These are phyloP conservation scores for Cladophialophora immunda DNA, from an alignment of 2,329 filamentous ascomycete genomes.

Conservation along the genomic window DNA sequence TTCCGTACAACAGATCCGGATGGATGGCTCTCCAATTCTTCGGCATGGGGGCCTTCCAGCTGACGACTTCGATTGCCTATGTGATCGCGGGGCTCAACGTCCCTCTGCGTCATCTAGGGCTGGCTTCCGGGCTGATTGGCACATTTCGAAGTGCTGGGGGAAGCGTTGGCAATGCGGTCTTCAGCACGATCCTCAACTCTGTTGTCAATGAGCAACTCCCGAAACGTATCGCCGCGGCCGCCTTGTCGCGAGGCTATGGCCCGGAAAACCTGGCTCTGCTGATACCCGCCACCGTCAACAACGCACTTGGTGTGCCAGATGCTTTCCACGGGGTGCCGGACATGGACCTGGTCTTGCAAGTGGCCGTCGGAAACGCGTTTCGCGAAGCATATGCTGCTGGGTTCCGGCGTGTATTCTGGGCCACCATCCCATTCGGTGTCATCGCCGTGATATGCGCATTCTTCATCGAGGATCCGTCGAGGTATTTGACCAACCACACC, in stretches of 20 bases:
- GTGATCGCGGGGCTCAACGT: slow-evolving; percentile 19
- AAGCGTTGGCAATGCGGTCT: slow-evolving; percentile 41
- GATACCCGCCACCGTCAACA: slow-evolving; percentile 46
- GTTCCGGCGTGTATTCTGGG: slow-evolving; percentile 54
- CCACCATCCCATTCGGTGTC: slow-evolving; percentile 34
- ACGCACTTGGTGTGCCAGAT: slow-evolving; percentile 40
- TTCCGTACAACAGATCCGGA: slow-evolving; percentile 25
- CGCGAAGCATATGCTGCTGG: slow-evolving; percentile 52
- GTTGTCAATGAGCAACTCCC: background rate
- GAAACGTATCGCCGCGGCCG: slow-evolving; percentile 41
- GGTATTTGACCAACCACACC: slow-evolving; percentile 25
- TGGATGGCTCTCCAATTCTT: slow-evolving; percentile 39
- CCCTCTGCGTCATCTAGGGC: slow-evolving; percentile 12
- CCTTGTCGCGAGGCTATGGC: too few species aligned
- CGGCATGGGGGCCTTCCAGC: slow-evolving; percentile 4
- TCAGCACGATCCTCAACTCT: slow-evolving; percentile 37
- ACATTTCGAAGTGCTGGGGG: slow-evolving; percentile 30
- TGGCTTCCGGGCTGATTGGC: slow-evolving; percentile 24
- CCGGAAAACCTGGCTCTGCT: slow-evolving; percentile 46
- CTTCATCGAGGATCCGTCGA: slow-evolving; percentile 13
- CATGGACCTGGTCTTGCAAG: slow-evolving; percentile 46
- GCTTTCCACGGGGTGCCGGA: slow-evolving; percentile 44
- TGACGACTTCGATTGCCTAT: slow-evolving; percentile 5
- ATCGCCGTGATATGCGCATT: slow-evolving; percentile 20
- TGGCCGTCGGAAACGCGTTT: slow-evolving; percentile 47